phyloP scores from a whole-genome alignment of 805 yeast genomes.

The Hanseniaspora hatyaiensis region DNA sequence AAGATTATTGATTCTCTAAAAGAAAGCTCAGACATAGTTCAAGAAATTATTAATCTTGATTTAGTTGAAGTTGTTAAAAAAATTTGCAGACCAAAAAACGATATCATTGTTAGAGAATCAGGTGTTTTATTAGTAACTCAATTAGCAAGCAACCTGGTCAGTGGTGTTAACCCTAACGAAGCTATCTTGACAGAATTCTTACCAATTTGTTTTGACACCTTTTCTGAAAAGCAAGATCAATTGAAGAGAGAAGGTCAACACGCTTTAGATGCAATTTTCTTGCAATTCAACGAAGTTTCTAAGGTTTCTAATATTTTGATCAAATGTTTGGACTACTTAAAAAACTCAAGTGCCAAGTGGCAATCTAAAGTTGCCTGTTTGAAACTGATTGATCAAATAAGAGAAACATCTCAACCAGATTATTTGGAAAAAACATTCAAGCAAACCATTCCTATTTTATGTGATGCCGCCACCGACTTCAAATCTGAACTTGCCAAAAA shows the following conservation, averaged over 20 bases:
- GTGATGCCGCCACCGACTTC: slow-evolving; percentile 86
- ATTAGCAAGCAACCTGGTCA: slow-evolving; percentile 45
- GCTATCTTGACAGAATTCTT: slow-evolving; percentile 58
- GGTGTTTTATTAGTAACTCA: slow-evolving; percentile 49
- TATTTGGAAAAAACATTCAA: slow-evolving; percentile 71
- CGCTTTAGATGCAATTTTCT: slow-evolving; percentile 59
- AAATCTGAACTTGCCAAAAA: slow-evolving; percentile 88
- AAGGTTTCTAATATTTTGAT: slow-evolving; percentile 59
- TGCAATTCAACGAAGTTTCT: slow-evolving; percentile 65
- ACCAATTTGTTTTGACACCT: slow-evolving; percentile 52
- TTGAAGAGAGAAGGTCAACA: slow-evolving; percentile 79
- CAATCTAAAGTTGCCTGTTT: slow-evolving; percentile 76
- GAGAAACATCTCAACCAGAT: slow-evolving; percentile 74
- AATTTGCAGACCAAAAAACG: slow-evolving; percentile 60
- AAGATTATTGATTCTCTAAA: slow-evolving; percentile 1
- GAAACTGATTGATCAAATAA: slow-evolving; percentile 56
- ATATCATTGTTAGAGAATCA: slow-evolving; percentile 66
- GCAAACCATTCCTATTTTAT: slow-evolving; percentile 67
- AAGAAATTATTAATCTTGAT: slow-evolving; percentile 52
- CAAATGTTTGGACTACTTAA: slow-evolving; percentile 48
- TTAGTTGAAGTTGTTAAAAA: slow-evolving; percentile 51
- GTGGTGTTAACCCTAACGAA: slow-evolving; percentile 62
- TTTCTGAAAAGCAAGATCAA: slow-evolving; percentile 77
- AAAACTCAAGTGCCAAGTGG: slow-evolving; percentile 79
- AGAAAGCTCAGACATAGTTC: slow-evolving; percentile 19